A percentile compares a stretch with the other conserved stretches of the same genome.
Conservation (phyloP, 768 basidiomycete genomes). For the Sporobolomyces phaffii region DNA sequence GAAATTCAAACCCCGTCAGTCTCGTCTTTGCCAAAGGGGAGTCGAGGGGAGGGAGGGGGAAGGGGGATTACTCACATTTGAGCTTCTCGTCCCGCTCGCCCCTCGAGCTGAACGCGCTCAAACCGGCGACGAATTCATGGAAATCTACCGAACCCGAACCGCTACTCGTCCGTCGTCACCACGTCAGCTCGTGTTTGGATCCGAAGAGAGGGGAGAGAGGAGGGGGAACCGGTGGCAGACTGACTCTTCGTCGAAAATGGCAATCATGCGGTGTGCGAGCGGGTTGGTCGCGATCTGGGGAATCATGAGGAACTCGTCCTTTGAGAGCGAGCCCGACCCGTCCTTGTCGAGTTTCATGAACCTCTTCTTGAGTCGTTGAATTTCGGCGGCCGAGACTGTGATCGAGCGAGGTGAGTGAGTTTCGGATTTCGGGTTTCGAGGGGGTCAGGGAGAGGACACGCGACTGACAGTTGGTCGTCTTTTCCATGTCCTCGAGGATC, state of each 20-base stretch:
- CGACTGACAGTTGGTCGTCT: constrained; percentile 80
- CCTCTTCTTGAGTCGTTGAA: constrained; percentile 93
- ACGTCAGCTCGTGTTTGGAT: not conserved
- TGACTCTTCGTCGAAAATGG: constrained; percentile 98
- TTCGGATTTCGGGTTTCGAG: not conserved
- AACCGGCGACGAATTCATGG: constrained; percentile 94
- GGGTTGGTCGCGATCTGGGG: constrained; percentile 98
- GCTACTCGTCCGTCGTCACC: constrained; percentile 50
- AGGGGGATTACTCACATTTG: constrained; percentile 80
- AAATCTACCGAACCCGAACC: constrained; percentile 98
- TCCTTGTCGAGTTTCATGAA: constrained; percentile 99
- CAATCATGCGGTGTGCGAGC: constrained; percentile 92
- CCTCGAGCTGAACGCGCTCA: constrained; percentile 95
- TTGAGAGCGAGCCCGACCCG: constrained; percentile 95
- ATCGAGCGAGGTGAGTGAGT: not conserved
- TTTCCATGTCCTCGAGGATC: constrained; percentile 97
- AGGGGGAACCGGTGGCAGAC: constrained; percentile 46
- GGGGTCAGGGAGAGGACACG: not conserved
- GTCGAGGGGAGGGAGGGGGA: not conserved
- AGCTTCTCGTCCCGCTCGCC: constrained; percentile 96
- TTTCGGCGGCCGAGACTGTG: constrained; percentile 84
- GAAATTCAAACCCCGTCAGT: not conserved
- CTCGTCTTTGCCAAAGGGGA: not conserved
- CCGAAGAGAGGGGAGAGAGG: not conserved
- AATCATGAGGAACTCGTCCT: constrained; percentile 97